Conservation (phyloP, 768 basidiomycete species). For the Gymnopilus dilepis region DNA sequence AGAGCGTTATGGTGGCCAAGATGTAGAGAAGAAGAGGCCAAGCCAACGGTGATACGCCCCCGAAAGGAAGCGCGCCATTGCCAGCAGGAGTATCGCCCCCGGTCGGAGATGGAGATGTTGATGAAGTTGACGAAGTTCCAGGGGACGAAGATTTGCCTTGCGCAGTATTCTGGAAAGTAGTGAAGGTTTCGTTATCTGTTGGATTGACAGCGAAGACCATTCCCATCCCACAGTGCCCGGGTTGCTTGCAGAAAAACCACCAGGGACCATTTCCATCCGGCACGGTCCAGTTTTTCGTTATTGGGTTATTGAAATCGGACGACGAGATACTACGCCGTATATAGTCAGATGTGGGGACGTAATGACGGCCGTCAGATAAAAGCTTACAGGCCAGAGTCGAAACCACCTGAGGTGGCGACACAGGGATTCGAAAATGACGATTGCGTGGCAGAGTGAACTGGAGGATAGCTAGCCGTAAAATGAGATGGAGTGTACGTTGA, state of each 20-base stretch:
- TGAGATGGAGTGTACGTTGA: too few relatives aligned
- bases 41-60: too few relatives aligned
- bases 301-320: background rate
- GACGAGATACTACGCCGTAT: background rate
- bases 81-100: too few relatives aligned
- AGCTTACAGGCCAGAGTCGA: background rate
- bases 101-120: background rate
- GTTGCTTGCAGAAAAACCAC: conserved; percentile 3
- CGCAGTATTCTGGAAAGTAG: background rate
- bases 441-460: background rate
- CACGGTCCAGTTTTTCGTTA: background rate
- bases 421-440: background rate
- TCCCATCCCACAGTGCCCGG: background rate
- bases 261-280: background rate
- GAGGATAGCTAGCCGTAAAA: background rate
- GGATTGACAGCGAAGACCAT: conserved; percentile 5
- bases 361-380: background rate
- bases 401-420: background rate
- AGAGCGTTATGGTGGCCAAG: too few relatives aligned
- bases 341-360: background rate
- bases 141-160: background rate
- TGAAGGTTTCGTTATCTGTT: background rate
- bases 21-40: too few relatives aligned
- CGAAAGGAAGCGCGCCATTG: too few relatives aligned
- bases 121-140: background rate